Percentiles rank a stretch among this genome's conserved stretches.
These are phyloP conservation scores for Suillus subaureus DNA, from an alignment of 768 basidiomycete species.

Conservation along the genomic window DNA sequence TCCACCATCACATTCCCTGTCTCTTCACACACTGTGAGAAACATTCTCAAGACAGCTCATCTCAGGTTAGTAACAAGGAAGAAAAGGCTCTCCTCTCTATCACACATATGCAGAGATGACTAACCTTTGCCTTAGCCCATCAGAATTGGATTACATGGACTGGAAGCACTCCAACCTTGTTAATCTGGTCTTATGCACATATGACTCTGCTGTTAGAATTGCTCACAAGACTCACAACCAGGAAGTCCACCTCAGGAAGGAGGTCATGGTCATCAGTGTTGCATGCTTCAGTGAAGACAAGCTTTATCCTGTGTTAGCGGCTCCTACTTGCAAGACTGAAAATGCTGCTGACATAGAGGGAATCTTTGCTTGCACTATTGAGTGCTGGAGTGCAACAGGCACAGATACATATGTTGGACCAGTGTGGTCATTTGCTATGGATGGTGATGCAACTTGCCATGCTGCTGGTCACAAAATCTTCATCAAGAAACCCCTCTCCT, in stretches of 20 bases:
- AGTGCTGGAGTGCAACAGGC: neutral
- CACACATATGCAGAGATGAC: too few species aligned
- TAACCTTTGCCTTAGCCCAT: too few species aligned
- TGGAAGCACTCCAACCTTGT: constrained; percentile 8
- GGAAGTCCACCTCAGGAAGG: constrained; percentile 14
- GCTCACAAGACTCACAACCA: neutral
- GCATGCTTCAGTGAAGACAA: constrained; percentile 5
- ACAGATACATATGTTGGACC: neutral
- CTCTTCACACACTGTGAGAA: too few species aligned
- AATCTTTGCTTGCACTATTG: neutral
- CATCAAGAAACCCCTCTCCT: neutral
- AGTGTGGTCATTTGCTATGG: constrained; percentile 17
- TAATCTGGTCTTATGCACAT: neutral
- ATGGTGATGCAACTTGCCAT: constrained; percentile 16
- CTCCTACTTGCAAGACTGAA: constrained; percentile 17
- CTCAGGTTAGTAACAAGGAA: too few species aligned
- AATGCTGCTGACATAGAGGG: constrained; percentile 4
- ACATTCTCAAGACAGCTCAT: too few species aligned
- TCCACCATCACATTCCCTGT: too few species aligned
- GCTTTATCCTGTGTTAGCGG: constrained; percentile 14
- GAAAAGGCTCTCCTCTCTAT: too few species aligned
- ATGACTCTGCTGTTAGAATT: neutral
- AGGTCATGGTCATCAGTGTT: constrained; percentile 15
- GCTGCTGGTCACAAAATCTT: constrained; percentile 12
- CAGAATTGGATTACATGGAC: constrained; percentile 12